Conservation (phyloP, 73 alveolate species). For the Paramecium pentaurelia region DNA sequence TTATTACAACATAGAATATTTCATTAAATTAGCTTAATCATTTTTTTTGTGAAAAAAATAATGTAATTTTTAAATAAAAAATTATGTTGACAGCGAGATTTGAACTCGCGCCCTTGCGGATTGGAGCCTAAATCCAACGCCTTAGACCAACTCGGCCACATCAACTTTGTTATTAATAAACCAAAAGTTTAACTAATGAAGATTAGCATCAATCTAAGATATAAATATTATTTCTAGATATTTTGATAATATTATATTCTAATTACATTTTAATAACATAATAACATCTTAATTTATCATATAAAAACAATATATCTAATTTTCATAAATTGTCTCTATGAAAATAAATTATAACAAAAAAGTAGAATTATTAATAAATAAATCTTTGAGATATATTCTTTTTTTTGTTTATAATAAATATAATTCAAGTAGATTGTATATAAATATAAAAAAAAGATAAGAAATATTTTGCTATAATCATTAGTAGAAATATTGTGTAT, state of each 20-base stretch:
- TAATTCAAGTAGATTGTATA: too few relatives aligned
- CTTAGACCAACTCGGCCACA: constrained; percentile 61
- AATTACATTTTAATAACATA: neutral
- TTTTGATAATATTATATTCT: neutral
- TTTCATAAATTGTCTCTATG: neutral
- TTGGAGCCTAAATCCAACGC: constrained; percentile 59
- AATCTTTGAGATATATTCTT: too few relatives aligned
- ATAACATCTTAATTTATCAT: neutral
- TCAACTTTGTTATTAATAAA: constrained; percentile 24
- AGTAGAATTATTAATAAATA: too few relatives aligned
- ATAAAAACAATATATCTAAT: too few relatives aligned
- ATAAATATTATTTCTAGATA: neutral
- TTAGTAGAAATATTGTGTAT: constrained; percentile 35
- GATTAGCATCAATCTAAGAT: neutral
- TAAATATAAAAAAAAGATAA: too few relatives aligned
- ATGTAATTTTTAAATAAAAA: neutral
- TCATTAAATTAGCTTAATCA: neutral
- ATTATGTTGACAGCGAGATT: constrained; percentile 56
- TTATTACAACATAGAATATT: neutral
- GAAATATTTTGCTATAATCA: neutral
- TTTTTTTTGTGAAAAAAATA: neutral
- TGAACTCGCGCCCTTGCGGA: constrained; percentile 61
- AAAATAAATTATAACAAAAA: too few relatives aligned
- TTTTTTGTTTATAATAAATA: too few relatives aligned
- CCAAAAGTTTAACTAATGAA: neutral